phyloP scores from a whole-genome alignment of 805 yeast genomes.

The Lachancea fermentati region DNA sequence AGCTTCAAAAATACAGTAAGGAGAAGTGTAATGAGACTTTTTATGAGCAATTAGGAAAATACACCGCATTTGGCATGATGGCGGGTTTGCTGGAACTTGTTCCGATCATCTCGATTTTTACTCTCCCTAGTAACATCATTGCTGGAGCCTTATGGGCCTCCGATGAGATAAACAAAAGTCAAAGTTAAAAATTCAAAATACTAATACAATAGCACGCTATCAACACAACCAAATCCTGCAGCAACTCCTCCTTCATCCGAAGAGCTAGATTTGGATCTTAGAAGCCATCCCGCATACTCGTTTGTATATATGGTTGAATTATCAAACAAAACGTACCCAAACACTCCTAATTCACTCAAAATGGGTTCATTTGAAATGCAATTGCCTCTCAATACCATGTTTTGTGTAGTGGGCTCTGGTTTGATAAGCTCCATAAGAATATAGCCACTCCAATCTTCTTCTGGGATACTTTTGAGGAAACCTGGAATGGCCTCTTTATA shows the following conservation, averaged over 20 bases:
- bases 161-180: conserved; percentile 28
- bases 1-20: conserved; percentile 9
- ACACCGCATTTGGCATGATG: conserved; percentile 27
- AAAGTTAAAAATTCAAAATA: not conserved
- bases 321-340: conserved; percentile 78
- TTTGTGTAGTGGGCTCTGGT: conserved; percentile 57
- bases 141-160: conserved; percentile 67
- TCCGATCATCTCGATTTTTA: conserved; percentile 40
- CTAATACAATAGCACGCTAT: conserved; percentile 55
- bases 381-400: conserved; percentile 66
- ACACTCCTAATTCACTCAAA: conserved; percentile 86
- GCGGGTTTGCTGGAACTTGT: conserved; percentile 26
- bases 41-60: conserved; percentile 25
- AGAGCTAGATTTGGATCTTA: conserved; percentile 80
- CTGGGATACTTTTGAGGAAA: conserved; percentile 54
- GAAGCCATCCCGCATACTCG: conserved; percentile 72
- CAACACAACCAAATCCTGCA: conserved; percentile 97
- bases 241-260: conserved; percentile 99
- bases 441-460: conserved; percentile 81
- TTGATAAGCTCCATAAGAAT: conserved; percentile 89
- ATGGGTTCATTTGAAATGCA: conserved; percentile 63
- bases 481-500: conserved; percentile 81
- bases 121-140: conserved; percentile 51
- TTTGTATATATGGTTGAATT: conserved; percentile 55
- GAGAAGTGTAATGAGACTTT: conserved; percentile 20